Conservation (phyloP, 495 filamentous ascomycete genomes). For the Podospora conica region DNA sequence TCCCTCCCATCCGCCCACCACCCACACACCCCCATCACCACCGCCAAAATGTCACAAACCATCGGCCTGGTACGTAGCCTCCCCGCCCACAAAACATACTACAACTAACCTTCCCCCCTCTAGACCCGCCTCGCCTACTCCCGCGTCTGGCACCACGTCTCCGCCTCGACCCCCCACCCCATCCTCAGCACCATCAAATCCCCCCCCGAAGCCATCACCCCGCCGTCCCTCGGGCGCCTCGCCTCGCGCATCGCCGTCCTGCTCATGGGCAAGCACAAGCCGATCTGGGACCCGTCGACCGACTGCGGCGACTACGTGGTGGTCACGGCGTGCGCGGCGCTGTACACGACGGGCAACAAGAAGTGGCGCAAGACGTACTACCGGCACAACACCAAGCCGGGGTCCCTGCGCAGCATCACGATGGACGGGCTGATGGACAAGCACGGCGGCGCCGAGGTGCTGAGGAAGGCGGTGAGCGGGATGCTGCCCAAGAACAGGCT, state of each 20-base stretch:
- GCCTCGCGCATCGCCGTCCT: constrained; percentile 84
- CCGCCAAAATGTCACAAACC: constrained; percentile 57
- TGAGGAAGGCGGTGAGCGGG: constrained; percentile 85
- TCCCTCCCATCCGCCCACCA: constrained; percentile 15
- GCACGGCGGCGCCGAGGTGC: constrained; percentile 88
- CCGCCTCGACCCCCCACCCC: constrained; percentile 50
- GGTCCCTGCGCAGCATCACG: constrained; percentile 76
- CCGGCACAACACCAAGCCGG: constrained; percentile 83
- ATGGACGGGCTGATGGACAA: constrained; percentile 95
- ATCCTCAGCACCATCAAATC: constrained; percentile 46
- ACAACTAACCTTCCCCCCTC: constrained; percentile 6
- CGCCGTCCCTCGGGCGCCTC: constrained; percentile 74
- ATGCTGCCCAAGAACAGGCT: constrained; percentile 98
- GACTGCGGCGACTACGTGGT: constrained; percentile 99
- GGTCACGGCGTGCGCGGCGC: constrained; percentile 76
- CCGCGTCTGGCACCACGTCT: constrained; percentile 88
- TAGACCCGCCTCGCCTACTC: constrained; percentile 96
- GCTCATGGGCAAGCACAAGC: constrained; percentile 99
- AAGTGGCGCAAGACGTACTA: constrained; percentile 91
- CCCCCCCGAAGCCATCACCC: constrained; percentile 50
- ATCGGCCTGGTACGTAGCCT: constrained; percentile 56
- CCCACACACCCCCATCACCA: constrained; percentile 14
- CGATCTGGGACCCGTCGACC: constrained; percentile 90
- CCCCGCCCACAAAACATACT: neutral
- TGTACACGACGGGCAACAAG: constrained; percentile 89